A percentile compares a stretch with the other conserved stretches of the same genome.
Conservation (phyloP, 2,329 filamentous ascomycete species). For the Tolypocladium capitatum region DNA sequence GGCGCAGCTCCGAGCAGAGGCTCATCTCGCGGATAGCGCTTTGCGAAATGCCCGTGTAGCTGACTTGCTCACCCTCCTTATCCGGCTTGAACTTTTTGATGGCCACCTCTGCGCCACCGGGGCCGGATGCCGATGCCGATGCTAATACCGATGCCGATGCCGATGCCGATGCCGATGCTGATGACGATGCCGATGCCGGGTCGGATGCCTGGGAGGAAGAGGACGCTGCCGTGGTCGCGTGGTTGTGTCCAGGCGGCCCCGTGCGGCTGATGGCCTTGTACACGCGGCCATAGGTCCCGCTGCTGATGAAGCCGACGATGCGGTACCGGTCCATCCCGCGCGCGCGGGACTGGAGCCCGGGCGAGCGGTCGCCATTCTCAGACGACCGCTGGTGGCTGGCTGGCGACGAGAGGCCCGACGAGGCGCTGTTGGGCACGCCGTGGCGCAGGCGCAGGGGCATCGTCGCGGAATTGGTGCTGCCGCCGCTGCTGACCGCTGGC, state of each 20-base stretch:
- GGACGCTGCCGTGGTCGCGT: neutral
- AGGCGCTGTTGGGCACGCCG: conserved; percentile 8
- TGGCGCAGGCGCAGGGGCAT: conserved; percentile 23
- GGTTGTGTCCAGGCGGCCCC: neutral
- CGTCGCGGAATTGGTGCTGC: neutral
- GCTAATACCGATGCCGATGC: neutral
- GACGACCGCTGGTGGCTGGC: conserved; percentile 21
- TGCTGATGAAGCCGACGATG: conserved; percentile 96
- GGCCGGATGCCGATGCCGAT: conserved; percentile 21
- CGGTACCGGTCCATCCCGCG: conserved; percentile 88
- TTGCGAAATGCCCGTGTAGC: conserved; percentile 96
- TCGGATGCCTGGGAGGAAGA: neutral
- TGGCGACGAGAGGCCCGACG: conserved; percentile 7
- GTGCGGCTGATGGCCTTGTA: conserved; percentile 77
- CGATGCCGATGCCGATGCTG: too few species aligned
- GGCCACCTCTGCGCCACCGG: conserved; percentile 65
- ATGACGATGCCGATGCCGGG: too few species aligned
- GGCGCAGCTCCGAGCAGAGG: conserved; percentile 79
- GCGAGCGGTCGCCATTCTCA: conserved; percentile 41
- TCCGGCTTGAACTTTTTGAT: conserved; percentile 99
- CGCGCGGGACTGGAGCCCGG: conserved; percentile 61
- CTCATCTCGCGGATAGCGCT: conserved; percentile 97
- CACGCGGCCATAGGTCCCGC: conserved; percentile 92
- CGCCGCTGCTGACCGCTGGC: neutral
- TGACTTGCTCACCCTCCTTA: conserved; percentile 88